Conservation (phyloP, 805 yeast species). For the Spathaspora arborariae region DNA sequence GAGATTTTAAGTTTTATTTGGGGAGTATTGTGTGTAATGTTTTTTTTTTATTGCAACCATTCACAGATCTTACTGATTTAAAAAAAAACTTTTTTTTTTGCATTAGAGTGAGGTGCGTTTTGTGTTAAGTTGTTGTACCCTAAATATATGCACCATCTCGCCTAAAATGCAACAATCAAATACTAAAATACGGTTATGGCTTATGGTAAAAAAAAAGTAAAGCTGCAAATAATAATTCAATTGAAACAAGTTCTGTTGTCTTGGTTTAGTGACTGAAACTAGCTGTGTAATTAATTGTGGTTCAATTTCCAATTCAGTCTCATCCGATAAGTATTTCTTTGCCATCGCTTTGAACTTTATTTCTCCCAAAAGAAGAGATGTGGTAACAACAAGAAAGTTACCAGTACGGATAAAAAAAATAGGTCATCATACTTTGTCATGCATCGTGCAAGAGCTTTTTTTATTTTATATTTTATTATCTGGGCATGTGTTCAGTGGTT, state of each 20-base stretch:
- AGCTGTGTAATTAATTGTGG: neutral
- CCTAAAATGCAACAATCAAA: neutral
- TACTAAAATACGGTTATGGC: neutral
- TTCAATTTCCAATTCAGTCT: neutral
- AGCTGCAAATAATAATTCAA: neutral
- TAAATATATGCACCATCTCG: neutral
- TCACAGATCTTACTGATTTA: neutral
- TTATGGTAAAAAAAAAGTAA: neutral
- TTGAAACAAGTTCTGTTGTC: neutral
- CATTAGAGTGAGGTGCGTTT: neutral
- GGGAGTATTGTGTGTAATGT: neutral
- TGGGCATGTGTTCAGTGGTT: neutral
- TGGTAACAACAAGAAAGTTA: neutral
- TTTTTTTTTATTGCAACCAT: neutral
- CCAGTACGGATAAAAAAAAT: neutral
- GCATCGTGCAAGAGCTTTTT: neutral
- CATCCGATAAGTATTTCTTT: neutral
- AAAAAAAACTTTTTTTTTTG: neutral
- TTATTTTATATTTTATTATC: neutral
- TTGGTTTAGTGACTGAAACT: too few relatives aligned
- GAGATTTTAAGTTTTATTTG: too few relatives aligned
- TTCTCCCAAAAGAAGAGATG: neutral
- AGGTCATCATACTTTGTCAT: neutral
- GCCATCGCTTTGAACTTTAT: neutral
- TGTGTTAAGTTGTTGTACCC: neutral